Conservation (phyloP, 495 filamentous ascomycete species). For the Aspergillus nidulans region DNA sequence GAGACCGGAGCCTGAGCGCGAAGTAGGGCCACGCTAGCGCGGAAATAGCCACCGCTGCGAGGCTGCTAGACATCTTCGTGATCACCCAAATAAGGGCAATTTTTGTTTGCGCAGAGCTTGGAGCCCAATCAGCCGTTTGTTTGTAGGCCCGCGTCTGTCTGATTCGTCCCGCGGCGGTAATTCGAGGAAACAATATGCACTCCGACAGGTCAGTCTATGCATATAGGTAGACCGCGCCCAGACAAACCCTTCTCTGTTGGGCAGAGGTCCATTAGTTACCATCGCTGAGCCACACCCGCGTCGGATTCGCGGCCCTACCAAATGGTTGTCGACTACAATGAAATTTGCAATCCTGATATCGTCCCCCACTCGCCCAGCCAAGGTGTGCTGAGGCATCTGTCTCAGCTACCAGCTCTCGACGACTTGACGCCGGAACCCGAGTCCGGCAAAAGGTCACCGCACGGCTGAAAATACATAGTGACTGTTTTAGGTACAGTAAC, state of each 20-base stretch:
- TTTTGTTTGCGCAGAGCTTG: neutral
- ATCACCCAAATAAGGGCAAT: slow-evolving; percentile 4
- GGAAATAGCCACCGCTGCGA: neutral
- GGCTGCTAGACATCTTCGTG: neutral
- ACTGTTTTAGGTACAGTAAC: neutral
- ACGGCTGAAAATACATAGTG: neutral
- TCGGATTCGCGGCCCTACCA: neutral
- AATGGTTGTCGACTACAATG: neutral
- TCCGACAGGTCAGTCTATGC: neutral
- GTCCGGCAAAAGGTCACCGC: neutral
- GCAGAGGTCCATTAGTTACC: neutral
- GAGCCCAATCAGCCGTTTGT: slow-evolving; percentile 4
- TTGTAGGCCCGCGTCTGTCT: slow-evolving; percentile 5
- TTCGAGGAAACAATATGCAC: neutral
- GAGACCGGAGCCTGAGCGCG: neutral
- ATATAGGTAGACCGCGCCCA: neutral
- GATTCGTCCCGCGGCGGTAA: slow-evolving; percentile 11
- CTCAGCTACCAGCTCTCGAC: neutral
- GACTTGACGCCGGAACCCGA: neutral
- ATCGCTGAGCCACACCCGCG: slow-evolving; percentile 1
- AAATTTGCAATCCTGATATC: neutral
- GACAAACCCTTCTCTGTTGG: neutral
- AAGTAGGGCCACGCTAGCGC: neutral
- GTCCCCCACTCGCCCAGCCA: neutral
- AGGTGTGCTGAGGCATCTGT: neutral